Percentiles rank a stretch among this genome's conserved stretches.
Conservation (phyloP, 768 basidiomycete species). For the Leccinum fibrillosum region DNA sequence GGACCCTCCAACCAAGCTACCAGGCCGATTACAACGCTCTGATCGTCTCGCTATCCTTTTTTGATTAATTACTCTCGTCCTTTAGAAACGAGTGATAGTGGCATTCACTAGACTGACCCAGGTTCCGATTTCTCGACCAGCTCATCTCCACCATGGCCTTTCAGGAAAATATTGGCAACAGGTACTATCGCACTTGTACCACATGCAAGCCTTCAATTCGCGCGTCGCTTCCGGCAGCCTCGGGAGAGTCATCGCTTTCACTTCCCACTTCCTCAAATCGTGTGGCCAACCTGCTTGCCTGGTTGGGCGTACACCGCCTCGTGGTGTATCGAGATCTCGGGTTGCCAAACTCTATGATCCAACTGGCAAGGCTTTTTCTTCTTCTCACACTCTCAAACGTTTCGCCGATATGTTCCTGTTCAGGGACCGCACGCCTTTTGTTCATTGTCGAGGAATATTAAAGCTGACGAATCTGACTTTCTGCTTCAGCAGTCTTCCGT, state of each 20-base stretch:
- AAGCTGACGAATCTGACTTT: constrained; percentile 2
- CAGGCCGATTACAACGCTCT: not conserved
- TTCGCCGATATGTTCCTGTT: constrained; percentile 3
- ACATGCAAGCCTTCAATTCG: not conserved
- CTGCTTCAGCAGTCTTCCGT: constrained; percentile 10
- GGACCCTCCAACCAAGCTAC: constrained; percentile 8
- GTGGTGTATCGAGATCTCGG: constrained; percentile 15
- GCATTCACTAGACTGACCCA: not conserved
- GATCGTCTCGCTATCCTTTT: constrained; percentile 6
- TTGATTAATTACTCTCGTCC: not conserved
- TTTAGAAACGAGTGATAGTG: constrained; percentile 3
- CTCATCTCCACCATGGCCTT: not conserved
- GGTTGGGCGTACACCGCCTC: constrained; percentile 20
- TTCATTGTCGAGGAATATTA: constrained; percentile 22
- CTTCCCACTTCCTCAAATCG: constrained; percentile 5
- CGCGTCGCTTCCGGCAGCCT: not conserved
- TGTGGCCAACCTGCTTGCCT: constrained; percentile 7
- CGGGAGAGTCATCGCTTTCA: not conserved
- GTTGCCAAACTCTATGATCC: constrained; percentile 11
- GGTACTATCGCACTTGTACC: not conserved
- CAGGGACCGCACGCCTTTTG: constrained; percentile 7
- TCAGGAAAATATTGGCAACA: not conserved
- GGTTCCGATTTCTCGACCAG: constrained; percentile 5
- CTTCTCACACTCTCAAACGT: constrained; percentile 4
- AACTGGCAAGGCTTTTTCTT: not conserved